Evolutionary conservation across 108 stramenopile species (phyloP), one percentile per base, ranked within the genome.

Genomic region (Stephanodiscus minutulus): DNA sequence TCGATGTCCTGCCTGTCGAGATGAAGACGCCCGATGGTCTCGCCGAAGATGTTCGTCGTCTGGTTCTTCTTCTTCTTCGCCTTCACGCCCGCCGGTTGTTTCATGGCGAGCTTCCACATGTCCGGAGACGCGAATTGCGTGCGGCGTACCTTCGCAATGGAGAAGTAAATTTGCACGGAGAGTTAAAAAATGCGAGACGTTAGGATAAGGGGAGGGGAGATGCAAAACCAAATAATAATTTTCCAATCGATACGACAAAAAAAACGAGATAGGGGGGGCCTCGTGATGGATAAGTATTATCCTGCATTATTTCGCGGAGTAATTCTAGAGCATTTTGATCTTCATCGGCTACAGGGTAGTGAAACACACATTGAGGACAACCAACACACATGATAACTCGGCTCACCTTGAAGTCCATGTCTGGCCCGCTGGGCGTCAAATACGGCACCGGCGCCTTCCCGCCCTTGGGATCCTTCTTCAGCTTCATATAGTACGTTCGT

Each of bases 11-110:
- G 99, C 66, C 84, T 91, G 56, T 97, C 92, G 58, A 99, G 66
- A 82, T 99, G 98, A 57, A 99, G 74, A 31, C 97, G 87, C 36
- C 97, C 99, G 68, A 98, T 73, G 46, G 89, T 97, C 71, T 99
- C 99, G 46, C 98, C 98, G 68, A 99, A 91, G 28, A 93, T 66
- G 68, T 97, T 97, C 28, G 92, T 93, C 9, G 96, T 88, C 70
- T 97, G 94, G 58, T 92, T 94, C 93, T 98, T 99, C 79, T 86
- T 85, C 83, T 86, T 81, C 73, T 83, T 86, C 58, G 78, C 48
- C 54, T 83, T 74, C 56, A 73, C 69, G 2, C 66, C 85, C 46
- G 63, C 55, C 8, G 95, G 95, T 77, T 96, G 94, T 78, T 96
- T 94, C 60, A 88, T 68, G 4, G 98, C 84, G 27, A 85, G 83